Base-by-base conservation (phyloP, 768 basidiomycete species). In the Mycena kentingensis region DNA sequence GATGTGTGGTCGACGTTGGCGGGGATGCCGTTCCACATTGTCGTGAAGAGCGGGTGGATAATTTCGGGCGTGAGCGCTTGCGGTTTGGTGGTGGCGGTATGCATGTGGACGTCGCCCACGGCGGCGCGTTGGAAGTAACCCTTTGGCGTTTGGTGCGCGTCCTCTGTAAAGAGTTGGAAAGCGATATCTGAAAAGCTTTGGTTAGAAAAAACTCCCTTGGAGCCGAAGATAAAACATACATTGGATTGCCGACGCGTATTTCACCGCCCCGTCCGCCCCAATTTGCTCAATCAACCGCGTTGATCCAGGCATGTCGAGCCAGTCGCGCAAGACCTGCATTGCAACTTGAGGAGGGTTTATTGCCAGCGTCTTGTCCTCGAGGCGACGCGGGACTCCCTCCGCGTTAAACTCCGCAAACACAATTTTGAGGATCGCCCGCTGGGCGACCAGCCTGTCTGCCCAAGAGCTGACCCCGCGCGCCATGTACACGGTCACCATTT, bases 351-450 rank as follows among this genome's bases (percentile, higher is more conserved):
- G 31, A 16, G 48, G 19, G 49, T 58, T 58, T 22, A 58, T 45
- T 12, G 57, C 43, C n/a, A 47, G 49, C 3, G 52, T 35, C 28
- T 58, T 38, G 39, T 58, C 37, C 7, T 48, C 4, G 12, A 58
- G 3, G 15, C 54, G 22, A 18, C 46, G 49, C 13, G 57, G 57
- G 10, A 58, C 52, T 26, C 57, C 57, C 25, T 54, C 57, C 15
- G 52, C 57, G 38, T 58, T 58, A 42, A 58, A 58, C 46, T 58
- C 49, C n/a, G 57, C 49, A 25, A 51, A 58, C 18, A 58, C 57
- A 15, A 58, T 44, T 34, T 51, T 58, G 45, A 58, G 49, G 5
- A 58, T 42, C 22, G 32, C 29, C 28, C 57, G 57, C 49, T 58
- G 57, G n/a, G 51, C 52, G 21, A 32, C 45, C 1, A 54, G 26